phyloP scores from a whole-genome alignment of 768 basidiomycete species.

The Tephrocybe sp. region DNA sequence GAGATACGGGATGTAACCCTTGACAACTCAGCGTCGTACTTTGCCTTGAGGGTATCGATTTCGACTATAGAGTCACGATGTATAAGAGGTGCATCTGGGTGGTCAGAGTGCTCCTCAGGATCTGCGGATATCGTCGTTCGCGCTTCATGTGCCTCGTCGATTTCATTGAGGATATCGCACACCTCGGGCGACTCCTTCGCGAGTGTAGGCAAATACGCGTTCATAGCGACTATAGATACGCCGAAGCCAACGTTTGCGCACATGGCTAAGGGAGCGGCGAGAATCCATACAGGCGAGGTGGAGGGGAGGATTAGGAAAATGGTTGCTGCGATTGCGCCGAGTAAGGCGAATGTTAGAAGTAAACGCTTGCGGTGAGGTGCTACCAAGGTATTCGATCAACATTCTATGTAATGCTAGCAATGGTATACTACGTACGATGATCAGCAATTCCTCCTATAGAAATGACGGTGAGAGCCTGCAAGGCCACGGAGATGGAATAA shows the following conservation, averaged over 20 bases:
- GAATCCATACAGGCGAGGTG: constrained; percentile 63
- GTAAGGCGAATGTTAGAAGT: constrained; percentile 68
- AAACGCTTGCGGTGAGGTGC: constrained; percentile 75
- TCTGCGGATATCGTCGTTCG: constrained; percentile 12
- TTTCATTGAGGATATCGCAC: constrained; percentile 31
- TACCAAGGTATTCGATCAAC: constrained; percentile 13
- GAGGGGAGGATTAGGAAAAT: constrained; percentile 76
- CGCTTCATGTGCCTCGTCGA: constrained; percentile 22
- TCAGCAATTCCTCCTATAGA: constrained; percentile 93
- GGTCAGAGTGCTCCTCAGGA: constrained; percentile 20
- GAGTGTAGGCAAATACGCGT: constrained; percentile 79
- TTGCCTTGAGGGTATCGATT: constrained; percentile 24
- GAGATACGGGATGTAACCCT: constrained; percentile 82
- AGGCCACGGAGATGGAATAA: constrained; percentile 82
- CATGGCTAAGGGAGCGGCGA: constrained; percentile 68
- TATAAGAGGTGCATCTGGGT: constrained; percentile 38
- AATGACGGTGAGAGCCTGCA: constrained; percentile 93
- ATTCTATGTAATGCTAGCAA: too few relatives aligned
- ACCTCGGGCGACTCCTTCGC: constrained; percentile 68
- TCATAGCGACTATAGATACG: constrained; percentile 84
- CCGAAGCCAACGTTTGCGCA: constrained; percentile 86
- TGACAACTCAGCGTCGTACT: constrained; percentile 61
- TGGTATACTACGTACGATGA: constrained; percentile 55
- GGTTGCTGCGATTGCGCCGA: constrained; percentile 67
- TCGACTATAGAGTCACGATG: constrained; percentile 17